Percentiles rank a stretch among this genome's conserved stretches.
Evolutionary conservation across 228 moss, liverwort and hornwort genomes (phyloP).

Genomic region (Sphagnum magellanicum): DNA sequence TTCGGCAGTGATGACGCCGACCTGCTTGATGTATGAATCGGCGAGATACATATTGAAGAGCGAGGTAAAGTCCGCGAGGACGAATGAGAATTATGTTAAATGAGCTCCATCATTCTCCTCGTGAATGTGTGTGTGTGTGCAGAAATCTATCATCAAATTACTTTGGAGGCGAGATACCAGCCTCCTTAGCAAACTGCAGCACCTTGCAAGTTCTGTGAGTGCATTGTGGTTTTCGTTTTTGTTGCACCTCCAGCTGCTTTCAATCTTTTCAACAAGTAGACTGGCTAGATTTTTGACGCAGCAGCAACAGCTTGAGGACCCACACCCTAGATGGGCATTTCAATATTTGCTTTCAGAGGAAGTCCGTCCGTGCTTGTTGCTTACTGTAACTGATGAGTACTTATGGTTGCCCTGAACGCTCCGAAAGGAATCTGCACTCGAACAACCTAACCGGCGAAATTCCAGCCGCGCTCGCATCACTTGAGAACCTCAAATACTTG

Average conservation of each 20-base stretch:
- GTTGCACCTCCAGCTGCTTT: no score
- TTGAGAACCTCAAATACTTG: constrained; percentile 37
- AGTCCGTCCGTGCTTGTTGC: neutral
- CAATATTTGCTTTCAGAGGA: neutral
- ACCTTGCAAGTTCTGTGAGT: constrained; percentile 35
- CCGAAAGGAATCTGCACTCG: constrained; percentile 29
- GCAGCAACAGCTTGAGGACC: neutral
- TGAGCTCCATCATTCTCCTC: neutral
- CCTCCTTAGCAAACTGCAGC: constrained; percentile 21
- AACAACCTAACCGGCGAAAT: constrained; percentile 40
- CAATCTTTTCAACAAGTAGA: no score
- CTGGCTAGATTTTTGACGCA: neutral
- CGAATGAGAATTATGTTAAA: neutral
- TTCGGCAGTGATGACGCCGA: neutral
- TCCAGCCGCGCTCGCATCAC: constrained; percentile 33
- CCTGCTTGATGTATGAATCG: neutral
- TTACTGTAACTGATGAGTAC: neutral
- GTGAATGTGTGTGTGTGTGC: neutral
- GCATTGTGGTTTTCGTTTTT: neutral
- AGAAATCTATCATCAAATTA: constrained; percentile 43
- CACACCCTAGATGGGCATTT: neutral
- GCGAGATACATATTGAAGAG: neutral
- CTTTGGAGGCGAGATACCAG: constrained; percentile 40
- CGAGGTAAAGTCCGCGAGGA: no score
- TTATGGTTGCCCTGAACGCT: no score